Percentiles rank a stretch among this genome's conserved stretches.
Conservation (phyloP, 179 eudicot species). For the Silene vulgaris region DNA sequence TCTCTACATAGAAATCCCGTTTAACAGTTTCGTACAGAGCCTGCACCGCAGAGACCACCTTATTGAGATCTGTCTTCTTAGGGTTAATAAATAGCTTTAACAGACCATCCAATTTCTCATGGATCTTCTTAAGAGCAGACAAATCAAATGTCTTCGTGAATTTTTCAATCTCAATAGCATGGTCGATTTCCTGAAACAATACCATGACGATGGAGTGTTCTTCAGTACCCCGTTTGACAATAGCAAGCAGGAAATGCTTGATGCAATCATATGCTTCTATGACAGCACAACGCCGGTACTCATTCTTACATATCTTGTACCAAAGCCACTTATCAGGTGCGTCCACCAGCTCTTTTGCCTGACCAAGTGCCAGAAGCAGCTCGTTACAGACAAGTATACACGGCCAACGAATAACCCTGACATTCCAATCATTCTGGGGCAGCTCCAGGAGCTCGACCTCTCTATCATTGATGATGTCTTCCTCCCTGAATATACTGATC, state of each 20-base stretch:
- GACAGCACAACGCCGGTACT: slow-evolving; percentile 84
- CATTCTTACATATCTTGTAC: slow-evolving; percentile 75
- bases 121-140: slow-evolving; percentile 57
- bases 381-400: slow-evolving; percentile 82
- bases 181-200: slow-evolving; percentile 76
- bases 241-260: slow-evolving; percentile 58
- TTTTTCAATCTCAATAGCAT: slow-evolving; percentile 60
- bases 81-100: slow-evolving; percentile 46
- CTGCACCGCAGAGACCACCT: slow-evolving; percentile 74
- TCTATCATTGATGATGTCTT: slow-evolving; percentile 68
- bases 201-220: slow-evolving; percentile 69
- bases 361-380: slow-evolving; percentile 79
- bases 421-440: slow-evolving; percentile 77
- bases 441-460: slow-evolving; percentile 88
- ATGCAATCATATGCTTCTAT: slow-evolving; percentile 75
- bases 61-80: slow-evolving; percentile 42
- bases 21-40: slow-evolving; percentile 70
- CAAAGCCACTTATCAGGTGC: slow-evolving; percentile 88
- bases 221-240: slow-evolving; percentile 49
- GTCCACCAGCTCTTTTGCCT: slow-evolving; percentile 83
- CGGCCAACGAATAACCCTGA: slow-evolving; percentile 87
- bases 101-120: slow-evolving; percentile 58
- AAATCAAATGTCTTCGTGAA: slow-evolving; percentile 64
- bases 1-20: slow-evolving; percentile 62
- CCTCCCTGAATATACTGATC: slow-evolving; percentile 72